phyloP scores from a whole-genome alignment of 1,284 basidiomycete genomes.

The Pterulicium gracile region DNA sequence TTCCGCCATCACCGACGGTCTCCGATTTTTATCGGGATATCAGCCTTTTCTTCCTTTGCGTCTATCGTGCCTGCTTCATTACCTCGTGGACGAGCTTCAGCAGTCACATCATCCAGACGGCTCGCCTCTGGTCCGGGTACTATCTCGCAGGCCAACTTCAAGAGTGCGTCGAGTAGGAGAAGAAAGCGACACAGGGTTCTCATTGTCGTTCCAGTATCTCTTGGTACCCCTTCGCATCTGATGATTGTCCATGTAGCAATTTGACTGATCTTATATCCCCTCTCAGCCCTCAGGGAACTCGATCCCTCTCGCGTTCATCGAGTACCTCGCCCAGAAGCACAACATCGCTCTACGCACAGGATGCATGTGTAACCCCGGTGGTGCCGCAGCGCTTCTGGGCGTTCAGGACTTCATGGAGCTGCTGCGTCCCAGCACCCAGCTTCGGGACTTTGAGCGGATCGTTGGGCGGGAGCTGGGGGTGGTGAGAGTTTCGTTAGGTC shows the following conservation, averaged over 20 bases:
- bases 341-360: slow-evolving; percentile 70
- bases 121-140: slow-evolving; percentile 49
- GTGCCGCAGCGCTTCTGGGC: slow-evolving; percentile 57
- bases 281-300: slow-evolving; percentile 49
- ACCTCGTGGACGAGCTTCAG: slow-evolving; percentile 43
- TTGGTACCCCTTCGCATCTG: slow-evolving; percentile 30
- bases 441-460: slow-evolving; percentile 46
- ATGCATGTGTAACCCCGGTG: slow-evolving; percentile 80
- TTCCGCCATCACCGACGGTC: slow-evolving; percentile 63
- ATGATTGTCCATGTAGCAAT: slow-evolving; percentile 5
- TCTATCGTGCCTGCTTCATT: slow-evolving; percentile 51
- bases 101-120: slow-evolving; percentile 48
- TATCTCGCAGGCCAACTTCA: slow-evolving; percentile 46
- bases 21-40: slow-evolving; percentile 65
- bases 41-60: slow-evolving; percentile 67
- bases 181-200: slow-evolving; percentile 55
- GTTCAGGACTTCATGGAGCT: slow-evolving; percentile 57
- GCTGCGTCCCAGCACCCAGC: slow-evolving; percentile 46
- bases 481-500: slow-evolving; percentile 63
- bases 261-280: slow-evolving; percentile 8
- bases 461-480: slow-evolving; percentile 65
- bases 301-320: slow-evolving; percentile 61
- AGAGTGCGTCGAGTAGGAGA: slow-evolving; percentile 50
- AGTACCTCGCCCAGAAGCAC: slow-evolving; percentile 49
- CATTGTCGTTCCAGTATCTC: slow-evolving; percentile 53